Evolutionary conservation across 495 filamentous ascomycete species (phyloP).

Genomic region (Aspergillus bridgeri): DNA sequence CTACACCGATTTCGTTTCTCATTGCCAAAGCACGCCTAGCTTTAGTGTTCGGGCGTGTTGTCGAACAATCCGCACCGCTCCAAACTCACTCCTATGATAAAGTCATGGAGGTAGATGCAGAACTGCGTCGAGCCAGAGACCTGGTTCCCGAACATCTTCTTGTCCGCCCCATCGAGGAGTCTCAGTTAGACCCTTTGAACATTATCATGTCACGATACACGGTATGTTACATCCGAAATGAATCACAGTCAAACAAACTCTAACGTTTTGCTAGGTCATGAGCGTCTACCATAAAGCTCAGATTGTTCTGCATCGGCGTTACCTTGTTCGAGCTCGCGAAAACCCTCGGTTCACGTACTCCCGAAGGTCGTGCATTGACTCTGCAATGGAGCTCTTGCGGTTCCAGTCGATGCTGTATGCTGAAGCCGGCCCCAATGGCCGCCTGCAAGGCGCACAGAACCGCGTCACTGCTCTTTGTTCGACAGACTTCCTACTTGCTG

Average conservation of each 20-base stretch:
- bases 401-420: conserved; percentile 72
- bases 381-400: conserved; percentile 73
- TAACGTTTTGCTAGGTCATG: conserved; percentile 51
- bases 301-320: conserved; percentile 84
- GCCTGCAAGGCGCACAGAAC: conserved; percentile 66
- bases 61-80: conserved; percentile 47
- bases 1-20: conserved; percentile 85
- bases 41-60: conserved; percentile 58
- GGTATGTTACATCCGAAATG: conserved; percentile 21
- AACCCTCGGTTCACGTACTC: conserved; percentile 82
- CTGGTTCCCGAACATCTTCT: conserved; percentile 75
- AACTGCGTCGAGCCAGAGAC: conserved; percentile 67
- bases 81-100: conserved; percentile 69
- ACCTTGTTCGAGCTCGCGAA: conserved; percentile 70
- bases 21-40: conserved; percentile 72
- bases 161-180: conserved; percentile 73
- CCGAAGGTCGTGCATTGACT: conserved; percentile 80
- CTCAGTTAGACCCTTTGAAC: conserved; percentile 67
- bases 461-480: conserved; percentile 74
- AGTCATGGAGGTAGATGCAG: conserved; percentile 74
- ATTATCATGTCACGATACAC: conserved; percentile 83
- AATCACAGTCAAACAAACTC: background rate
- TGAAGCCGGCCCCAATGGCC: conserved; percentile 70
- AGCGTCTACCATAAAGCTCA: conserved; percentile 87
- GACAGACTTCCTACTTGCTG: conserved; percentile 82